Evolutionary conservation across 2,329 filamentous ascomycete genomes (phyloP), one percentile per base, ranked within the genome.

Genomic region (Aureobasidium leucospermi): DNA sequence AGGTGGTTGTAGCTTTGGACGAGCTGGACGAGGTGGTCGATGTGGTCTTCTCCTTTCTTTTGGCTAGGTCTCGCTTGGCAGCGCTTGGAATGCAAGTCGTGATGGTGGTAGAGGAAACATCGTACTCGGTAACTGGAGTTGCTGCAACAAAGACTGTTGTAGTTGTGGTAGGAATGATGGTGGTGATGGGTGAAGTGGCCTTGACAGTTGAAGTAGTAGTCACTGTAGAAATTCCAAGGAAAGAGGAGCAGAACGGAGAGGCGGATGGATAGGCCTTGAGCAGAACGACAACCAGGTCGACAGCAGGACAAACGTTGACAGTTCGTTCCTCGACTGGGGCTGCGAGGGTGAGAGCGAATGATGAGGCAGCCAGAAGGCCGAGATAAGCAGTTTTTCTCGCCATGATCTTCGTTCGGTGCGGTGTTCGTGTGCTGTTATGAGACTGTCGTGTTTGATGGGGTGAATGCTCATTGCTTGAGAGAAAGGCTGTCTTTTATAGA

Each of bases 361-460:
- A n/a, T 15, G n/a, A 48, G 19, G 28, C 46, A 19, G 34, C 34
- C 49, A 53, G 11, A 13, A 52, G 78, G 73, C 10, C 80, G 74
- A 0, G 70, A 29, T 47, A 47, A 47, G 29, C 45, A 32, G 29
- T 23, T 28, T 10, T 32, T n/a, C 6, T 47, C 28, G 45, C 45
- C 45, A 47, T 47, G 28, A 32, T 47, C 16, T 8, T 36, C 34
- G 34, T 9, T 36, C 8, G 34, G 13, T 36, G 34, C 34, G 13
- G 34, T 23, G 23, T 23, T 23, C 23, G 23, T 23, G 23, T 23
- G 23, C 23, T 23, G 23, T 23, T 23, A 23, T 23, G 23, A 23
- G 23, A 23, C 23, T 23, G 3, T 23, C 23, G 23, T 23, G 23
- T 23, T 23, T 23, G 23, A 23, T 23, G 23, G 23, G 3, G 23